Evolutionary conservation across 176 grass and related monocot genomes (phyloP).

Genomic region (Phragmites australis): DNA sequence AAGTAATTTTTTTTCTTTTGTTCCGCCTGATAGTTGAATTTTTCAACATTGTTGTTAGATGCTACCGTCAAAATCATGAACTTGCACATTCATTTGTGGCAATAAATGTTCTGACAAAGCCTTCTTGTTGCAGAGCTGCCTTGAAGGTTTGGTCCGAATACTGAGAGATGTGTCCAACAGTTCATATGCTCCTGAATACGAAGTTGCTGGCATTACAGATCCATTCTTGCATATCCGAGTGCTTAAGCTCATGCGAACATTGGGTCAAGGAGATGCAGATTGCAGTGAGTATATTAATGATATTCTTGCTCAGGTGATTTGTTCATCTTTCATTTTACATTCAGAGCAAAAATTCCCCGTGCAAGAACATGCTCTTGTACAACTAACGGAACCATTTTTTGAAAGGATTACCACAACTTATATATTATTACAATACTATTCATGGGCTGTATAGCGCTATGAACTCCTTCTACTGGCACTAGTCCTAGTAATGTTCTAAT

Average conservation of each 20-base stretch:
- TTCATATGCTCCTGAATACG: slow-evolving; percentile 96
- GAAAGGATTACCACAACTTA: not conserved
- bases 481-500: not conserved
- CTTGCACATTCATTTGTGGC: not conserved
- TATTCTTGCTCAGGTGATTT: slow-evolving; percentile 94
- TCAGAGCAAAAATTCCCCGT: not conserved
- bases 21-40: not conserved
- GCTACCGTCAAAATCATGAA: slow-evolving; percentile 11
- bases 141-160: slow-evolving; percentile 87
- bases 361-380: slow-evolving; percentile 19
- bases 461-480: not conserved
- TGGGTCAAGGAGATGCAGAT: slow-evolving; percentile 84
- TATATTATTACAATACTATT: slow-evolving; percentile 16
- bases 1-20: not conserved
- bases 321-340: slow-evolving; percentile 36
- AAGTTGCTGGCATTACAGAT: slow-evolving; percentile 93
- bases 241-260: slow-evolving; percentile 75
- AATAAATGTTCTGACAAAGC: slow-evolving; percentile 33
- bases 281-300: slow-evolving; percentile 95
- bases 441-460: not conserved
- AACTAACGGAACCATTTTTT: slow-evolving; percentile 18
- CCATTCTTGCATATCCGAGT: slow-evolving; percentile 95
- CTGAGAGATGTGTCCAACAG: slow-evolving; percentile 94
- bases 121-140: slow-evolving; percentile 65
- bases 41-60: not conserved